Conservation (phyloP, 129 eudicot genomes). For the Deinandra increscens region DNA sequence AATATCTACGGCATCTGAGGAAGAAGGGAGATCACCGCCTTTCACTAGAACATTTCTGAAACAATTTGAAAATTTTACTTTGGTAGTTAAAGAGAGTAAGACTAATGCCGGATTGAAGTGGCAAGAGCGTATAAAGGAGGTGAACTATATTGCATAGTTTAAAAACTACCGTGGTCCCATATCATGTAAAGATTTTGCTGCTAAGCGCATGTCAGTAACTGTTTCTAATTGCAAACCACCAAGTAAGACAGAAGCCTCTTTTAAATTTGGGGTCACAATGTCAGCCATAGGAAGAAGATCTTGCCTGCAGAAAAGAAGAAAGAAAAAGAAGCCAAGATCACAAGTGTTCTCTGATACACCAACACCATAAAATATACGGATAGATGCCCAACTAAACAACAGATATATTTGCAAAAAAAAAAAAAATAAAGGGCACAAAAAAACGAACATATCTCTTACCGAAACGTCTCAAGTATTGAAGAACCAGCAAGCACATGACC, state of each 20-base stretch:
- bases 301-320: conserved; percentile 51
- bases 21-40: conserved; percentile 88
- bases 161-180: conserved; percentile 78
- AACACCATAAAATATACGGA: conserved; percentile 4
- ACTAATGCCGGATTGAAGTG: background rate
- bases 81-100: conserved; percentile 2
- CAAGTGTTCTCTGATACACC: conserved; percentile 2
- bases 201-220: conserved; percentile 80
- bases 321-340: background rate
- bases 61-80: conserved; percentile 9
- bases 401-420: background rate
- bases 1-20: conserved; percentile 82
- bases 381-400: conserved; percentile 5
- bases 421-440: background rate
- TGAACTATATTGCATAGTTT: background rate
- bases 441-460: conserved; percentile 37
- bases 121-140: conserved; percentile 6
- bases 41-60: conserved; percentile 85
- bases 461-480: conserved; percentile 49
- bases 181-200: conserved; percentile 75
- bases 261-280: conserved; percentile 83
- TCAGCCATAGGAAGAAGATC: conserved; percentile 91
- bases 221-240: conserved; percentile 65
- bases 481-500: conserved; percentile 90
- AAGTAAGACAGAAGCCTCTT: conserved; percentile 87